Evolutionary conservation across 2,329 filamentous ascomycete species (phyloP).

Genomic region (Hymenotorrendiella dingleyae): DNA sequence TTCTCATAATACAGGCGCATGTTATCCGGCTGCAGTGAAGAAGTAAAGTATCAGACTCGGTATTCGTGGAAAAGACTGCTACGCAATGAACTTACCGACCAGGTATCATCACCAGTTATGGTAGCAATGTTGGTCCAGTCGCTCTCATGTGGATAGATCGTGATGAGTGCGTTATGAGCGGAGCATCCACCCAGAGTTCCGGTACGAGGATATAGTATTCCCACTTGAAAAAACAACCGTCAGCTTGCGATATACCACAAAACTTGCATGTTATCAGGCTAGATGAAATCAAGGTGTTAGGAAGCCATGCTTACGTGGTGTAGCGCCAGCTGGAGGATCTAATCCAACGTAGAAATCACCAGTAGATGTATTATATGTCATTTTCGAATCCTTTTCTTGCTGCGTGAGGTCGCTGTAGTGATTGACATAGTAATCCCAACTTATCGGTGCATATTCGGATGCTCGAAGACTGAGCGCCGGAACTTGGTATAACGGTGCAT

Average conservation of each 20-base stretch:
- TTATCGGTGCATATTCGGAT: conserved; percentile 40
- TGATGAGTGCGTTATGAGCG: conserved; percentile 14
- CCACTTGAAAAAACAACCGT: no score
- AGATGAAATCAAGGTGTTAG: no score
- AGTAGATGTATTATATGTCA: conserved; percentile 35
- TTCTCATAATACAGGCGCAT: conserved; percentile 10
- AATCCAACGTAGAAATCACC: conserved; percentile 19
- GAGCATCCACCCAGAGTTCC: conserved; percentile 24
- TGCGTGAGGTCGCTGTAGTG: conserved; percentile 42
- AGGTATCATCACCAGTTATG: conserved; percentile 15
- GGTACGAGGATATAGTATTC: conserved; percentile 24
- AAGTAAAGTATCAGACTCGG: no score
- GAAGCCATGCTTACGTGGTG: no score
- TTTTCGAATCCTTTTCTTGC: conserved; percentile 43
- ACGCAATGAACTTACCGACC: no score
- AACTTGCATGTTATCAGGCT: no score
- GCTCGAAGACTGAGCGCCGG: conserved; percentile 42
- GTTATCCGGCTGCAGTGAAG: no score
- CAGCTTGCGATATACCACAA: no score
- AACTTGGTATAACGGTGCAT: conserved; percentile 37
- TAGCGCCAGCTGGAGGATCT: conserved; percentile 18
- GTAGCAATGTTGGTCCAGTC: conserved; percentile 14
- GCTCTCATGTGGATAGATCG: conserved; percentile 10
- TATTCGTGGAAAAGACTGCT: no score
- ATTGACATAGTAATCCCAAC: conserved; percentile 49